These are phyloP conservation scores for Coemansia sp. DNA, from an alignment of 192 early-diverging fungal genomes.

Conservation along the genomic window DNA sequence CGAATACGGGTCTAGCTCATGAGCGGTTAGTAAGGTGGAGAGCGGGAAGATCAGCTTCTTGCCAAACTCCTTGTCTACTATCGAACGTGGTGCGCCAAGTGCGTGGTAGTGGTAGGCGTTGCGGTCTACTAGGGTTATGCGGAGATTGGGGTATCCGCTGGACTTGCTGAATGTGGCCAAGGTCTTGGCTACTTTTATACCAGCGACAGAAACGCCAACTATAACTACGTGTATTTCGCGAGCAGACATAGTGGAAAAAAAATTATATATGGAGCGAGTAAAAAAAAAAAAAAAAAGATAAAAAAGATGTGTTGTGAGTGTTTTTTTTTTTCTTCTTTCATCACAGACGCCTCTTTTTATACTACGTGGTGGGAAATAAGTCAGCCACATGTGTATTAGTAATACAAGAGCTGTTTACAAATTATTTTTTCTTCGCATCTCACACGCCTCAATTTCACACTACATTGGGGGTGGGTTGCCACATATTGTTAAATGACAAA, in stretches of 20 bases:
- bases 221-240: slow-evolving; percentile 57
- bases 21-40: slow-evolving; percentile 33
- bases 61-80: slow-evolving; percentile 56
- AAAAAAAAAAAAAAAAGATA: not conserved
- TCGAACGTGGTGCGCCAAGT: slow-evolving; percentile 55
- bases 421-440: not conserved
- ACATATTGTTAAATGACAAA: not conserved
- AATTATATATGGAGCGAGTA: not conserved
- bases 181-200: slow-evolving; percentile 49
- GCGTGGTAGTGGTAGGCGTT: slow-evolving; percentile 56
- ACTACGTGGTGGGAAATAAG: not conserved
- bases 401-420: not conserved
- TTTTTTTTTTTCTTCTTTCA: not conserved
- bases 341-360: not conserved
- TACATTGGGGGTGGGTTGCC: too few relatives aligned
- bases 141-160: slow-evolving; percentile 37
- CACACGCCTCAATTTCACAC: not conserved
- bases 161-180: slow-evolving; percentile 27
- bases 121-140: slow-evolving; percentile 58
- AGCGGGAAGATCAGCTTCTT: slow-evolving; percentile 57
- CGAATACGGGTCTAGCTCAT: slow-evolving; percentile 13
- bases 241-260: slow-evolving; percentile 16
- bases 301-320: too few relatives aligned
- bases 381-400: not conserved
- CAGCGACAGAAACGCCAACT: slow-evolving; percentile 57